phyloP scores from a whole-genome alignment of 768 basidiomycete species.

The Lyophyllum shimeji region DNA sequence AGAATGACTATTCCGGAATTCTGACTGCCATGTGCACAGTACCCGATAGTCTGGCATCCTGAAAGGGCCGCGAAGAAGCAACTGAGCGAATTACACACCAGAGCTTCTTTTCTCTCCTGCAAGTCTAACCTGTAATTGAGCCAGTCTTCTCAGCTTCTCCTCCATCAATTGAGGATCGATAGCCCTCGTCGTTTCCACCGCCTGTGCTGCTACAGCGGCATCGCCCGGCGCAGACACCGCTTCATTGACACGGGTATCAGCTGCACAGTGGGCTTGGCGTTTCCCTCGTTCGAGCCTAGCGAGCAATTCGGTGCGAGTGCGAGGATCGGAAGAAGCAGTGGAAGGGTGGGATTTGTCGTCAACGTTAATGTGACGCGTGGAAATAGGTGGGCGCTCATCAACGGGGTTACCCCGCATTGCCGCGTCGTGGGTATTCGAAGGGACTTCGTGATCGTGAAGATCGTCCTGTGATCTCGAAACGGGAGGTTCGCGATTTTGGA shows the following conservation, averaged over 20 bases:
- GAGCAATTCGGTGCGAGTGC: constrained; percentile 40
- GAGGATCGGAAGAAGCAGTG: constrained; percentile 20
- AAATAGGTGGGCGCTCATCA: constrained; percentile 16
- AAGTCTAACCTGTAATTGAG: constrained; percentile 47
- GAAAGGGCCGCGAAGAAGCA: constrained; percentile 1
- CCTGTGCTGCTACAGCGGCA: constrained; percentile 6
- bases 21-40: not conserved
- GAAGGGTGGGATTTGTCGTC: constrained; percentile 10
- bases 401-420: constrained; percentile 9
- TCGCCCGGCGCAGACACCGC: constrained; percentile 4
- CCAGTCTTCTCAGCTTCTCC: constrained; percentile 44
- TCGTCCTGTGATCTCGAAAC: constrained; percentile 3
- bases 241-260: constrained; percentile 1
- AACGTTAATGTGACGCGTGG: constrained; percentile 2
- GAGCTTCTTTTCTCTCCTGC: constrained; percentile 38
- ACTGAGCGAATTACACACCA: not conserved
- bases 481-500: constrained; percentile 1
- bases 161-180: constrained; percentile 33
- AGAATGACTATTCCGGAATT: not conserved
- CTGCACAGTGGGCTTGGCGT: constrained; percentile 20
- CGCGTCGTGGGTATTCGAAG: constrained; percentile 5
- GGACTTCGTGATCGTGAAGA: constrained; percentile 8
- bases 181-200: not conserved
- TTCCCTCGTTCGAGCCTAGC: constrained; percentile 45
- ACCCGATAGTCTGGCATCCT: not conserved